These are phyloP conservation scores for Beta corolliflora DNA, from an alignment of 179 eudicot genomes.

Conservation along the genomic window DNA sequence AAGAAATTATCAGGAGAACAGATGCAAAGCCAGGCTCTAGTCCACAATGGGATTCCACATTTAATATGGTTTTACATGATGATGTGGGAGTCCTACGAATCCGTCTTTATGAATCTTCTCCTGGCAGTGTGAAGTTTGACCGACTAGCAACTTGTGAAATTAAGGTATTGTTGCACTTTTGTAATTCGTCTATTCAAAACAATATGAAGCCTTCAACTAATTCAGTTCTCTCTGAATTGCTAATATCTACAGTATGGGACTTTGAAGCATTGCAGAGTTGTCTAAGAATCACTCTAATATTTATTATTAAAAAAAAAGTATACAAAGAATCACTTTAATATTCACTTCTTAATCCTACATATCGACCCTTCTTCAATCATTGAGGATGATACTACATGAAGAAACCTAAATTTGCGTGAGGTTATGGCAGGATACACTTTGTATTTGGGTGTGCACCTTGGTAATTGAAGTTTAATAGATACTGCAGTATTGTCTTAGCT, in stretches of 20 bases:
- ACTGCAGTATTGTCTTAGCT: background rate
- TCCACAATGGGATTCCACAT: conserved; percentile 85
- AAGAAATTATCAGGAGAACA: conserved; percentile 82
- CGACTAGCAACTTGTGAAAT: conserved; percentile 82
- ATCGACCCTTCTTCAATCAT: background rate
- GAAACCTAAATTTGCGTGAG: background rate
- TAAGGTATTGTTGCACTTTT: conserved; percentile 55
- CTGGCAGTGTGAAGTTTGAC: conserved; percentile 76
- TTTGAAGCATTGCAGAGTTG: background rate
- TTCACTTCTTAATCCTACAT: background rate
- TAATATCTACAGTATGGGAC: background rate
- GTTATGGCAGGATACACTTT: background rate
- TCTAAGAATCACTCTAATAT: background rate
- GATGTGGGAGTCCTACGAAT: conserved; percentile 68
- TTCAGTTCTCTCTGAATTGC: background rate
- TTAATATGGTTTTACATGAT: conserved; percentile 87
- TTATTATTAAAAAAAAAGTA: too few relatives aligned
- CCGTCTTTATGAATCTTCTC: conserved; percentile 72
- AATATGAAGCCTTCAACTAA: conserved; percentile 1
- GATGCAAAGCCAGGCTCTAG: conserved; percentile 56
- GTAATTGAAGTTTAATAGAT: background rate
- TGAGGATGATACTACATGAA: background rate
- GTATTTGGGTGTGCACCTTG: background rate
- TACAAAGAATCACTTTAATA: background rate
- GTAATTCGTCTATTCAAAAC: background rate